Evolutionary conservation across 192 early-diverging fungal genomes (phyloP), one percentile per base, ranked within the genome.

Genomic region (Coemansia sp.): DNA sequence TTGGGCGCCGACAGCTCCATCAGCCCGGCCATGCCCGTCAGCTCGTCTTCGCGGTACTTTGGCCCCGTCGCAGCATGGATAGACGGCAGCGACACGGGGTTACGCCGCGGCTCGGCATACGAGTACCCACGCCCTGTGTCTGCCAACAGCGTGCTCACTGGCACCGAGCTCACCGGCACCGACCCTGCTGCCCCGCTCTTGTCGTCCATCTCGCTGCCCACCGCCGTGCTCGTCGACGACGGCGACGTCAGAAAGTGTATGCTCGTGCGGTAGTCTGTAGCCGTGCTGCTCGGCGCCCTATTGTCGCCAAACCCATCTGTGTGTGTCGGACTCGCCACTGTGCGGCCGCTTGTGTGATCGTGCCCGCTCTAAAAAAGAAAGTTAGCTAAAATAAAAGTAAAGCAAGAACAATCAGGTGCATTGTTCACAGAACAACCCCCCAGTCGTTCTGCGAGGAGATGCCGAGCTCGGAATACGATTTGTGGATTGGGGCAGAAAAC

Each of bases 241-340:
- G 72, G 72, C 39, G 77, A 65, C n/a, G 77, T 80, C 17, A 80
- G 61, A 56, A 80, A 80, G 38, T 71, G 72, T 53, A 80, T 80
- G 53, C 63, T 72, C 55, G 68, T 80, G 65, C 77, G 77, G 43
- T 75, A 75, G 66, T 80, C 69, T 4, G 69, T 68, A 11, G 27
- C 6, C 2, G 60, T 56, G 52, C 64, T 61, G 15, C 53, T 58
- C 47, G 59, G 35, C 39, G 56, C 23, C 12, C n/a, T 35, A 39
- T 53, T 35, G 38, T 54, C 24, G 21, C 32, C 49, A 38, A 37
- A 25, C 37, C 55, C 23, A 22, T 57, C 38, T 8, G 15, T 53
- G 51, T 37, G 49, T 24, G 49, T 19, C 14, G 63, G 55, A 24
- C 63, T 57, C 19, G 47, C 63, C 32, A 65, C 55, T n/a, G 35